phyloP scores from a whole-genome alignment of 768 basidiomycete genomes.

The Suillus weaverae region DNA sequence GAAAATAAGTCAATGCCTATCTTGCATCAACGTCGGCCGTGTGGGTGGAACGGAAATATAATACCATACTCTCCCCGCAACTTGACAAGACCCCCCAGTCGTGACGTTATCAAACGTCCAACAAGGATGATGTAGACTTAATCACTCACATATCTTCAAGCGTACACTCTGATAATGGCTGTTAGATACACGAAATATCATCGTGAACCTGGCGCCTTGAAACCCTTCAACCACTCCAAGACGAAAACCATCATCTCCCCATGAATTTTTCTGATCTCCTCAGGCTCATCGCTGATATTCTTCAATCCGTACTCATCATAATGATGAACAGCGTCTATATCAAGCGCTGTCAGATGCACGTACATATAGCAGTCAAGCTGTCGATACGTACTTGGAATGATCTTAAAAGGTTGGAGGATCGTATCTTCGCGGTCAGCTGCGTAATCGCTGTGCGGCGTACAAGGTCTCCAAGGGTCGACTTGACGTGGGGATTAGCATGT shows the following conservation, averaged over 20 bases:
- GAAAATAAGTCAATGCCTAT: background rate
- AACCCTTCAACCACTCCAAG: constrained; percentile 64
- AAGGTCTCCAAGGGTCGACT: constrained; percentile 92
- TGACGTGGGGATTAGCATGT: background rate
- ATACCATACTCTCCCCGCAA: background rate
- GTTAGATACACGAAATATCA: background rate
- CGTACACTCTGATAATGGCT: background rate
- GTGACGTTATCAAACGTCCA: background rate
- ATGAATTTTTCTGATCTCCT: constrained; percentile 79
- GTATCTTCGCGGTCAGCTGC: constrained; percentile 73
- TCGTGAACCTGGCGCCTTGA: constrained; percentile 14
- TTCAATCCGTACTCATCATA: constrained; percentile 72
- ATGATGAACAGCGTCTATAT: constrained; percentile 67
- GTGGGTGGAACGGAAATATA: background rate
- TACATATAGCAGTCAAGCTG: background rate
- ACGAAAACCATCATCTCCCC: constrained; percentile 80
- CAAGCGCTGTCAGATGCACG: constrained; percentile 3
- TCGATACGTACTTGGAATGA: constrained; percentile 70
- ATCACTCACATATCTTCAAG: background rate
- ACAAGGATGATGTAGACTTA: background rate
- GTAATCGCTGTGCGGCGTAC: constrained; percentile 77
- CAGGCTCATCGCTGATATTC: constrained; percentile 64
- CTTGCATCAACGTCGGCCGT: background rate
- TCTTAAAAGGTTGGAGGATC: constrained; percentile 73
- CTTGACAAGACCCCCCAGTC: no score